Evolutionary conservation across 768 basidiomycete species (phyloP), one percentile per base, ranked within the genome.

Genomic region (Trametes villosa): DNA sequence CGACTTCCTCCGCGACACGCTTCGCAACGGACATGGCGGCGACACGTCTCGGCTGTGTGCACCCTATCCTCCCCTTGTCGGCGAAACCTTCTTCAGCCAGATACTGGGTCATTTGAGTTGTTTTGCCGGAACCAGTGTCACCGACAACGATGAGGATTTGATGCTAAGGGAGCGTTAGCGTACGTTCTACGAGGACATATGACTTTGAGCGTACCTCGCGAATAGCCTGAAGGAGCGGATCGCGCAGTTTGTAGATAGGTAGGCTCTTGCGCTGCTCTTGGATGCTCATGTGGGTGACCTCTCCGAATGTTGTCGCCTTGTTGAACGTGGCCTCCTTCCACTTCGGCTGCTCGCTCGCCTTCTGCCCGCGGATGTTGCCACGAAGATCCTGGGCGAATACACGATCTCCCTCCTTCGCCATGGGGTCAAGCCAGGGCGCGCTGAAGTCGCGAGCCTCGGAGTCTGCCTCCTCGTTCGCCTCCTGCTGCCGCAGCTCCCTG

Each of bases 11-110:
- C 2, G 96, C 81, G 4, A 99, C 97, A 77, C 97, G 95, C 72
- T 98, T 98, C 17, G 97, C 96, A 9, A 99, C 97, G 13, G 96
- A 98, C 88, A 98, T 97, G 9, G 97, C 97, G 33, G 97, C 97
- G 30, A 98, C 97, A 83, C 97, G 96, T 79, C 97, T 91, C 26
- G 97, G 97, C 73, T 99, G 97, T 0, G 97, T 99, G 70, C 97
- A 98, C 13, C 96, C 97, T 66, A 99, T 94, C 58, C 88, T 87
- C 49, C 93, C 92, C 65, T 76, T 85, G 69, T 98, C 96, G 0
- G 95, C 91, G 65, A 87, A 96, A 0, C 97, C 97, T 46, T 89
- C 83, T 75, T 99, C 97, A 12, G 96, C 96, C 42, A 99, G 84
- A 67, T 98, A 99, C 75, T 98, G 97, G 0, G 92, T 91, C 95